Conservation (phyloP, 169 alveolate species). For the Babesia bigemina region DNA sequence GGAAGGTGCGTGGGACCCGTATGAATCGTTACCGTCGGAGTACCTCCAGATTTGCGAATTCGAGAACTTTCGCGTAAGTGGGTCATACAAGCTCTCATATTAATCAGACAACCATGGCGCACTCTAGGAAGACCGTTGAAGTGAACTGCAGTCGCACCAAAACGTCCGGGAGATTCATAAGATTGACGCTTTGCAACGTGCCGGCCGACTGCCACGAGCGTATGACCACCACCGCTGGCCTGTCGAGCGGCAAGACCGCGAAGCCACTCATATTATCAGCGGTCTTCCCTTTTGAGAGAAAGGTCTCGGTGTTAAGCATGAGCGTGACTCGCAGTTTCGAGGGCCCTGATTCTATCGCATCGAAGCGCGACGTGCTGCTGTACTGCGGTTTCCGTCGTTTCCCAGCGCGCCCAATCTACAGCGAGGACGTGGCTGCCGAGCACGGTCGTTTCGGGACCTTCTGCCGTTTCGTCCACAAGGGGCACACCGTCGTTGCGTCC, state of each 20-base stretch:
- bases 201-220: slow-evolving; percentile 58
- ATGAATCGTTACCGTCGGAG: slow-evolving; percentile 88
- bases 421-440: slow-evolving; percentile 55
- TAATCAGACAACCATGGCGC: slow-evolving; percentile 48
- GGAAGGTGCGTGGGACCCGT: slow-evolving; percentile 91
- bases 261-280: slow-evolving; percentile 85
- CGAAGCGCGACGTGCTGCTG: slow-evolving; percentile 82
- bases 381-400: slow-evolving; percentile 92
- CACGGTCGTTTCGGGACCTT: slow-evolving; percentile 55
- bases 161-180: slow-evolving; percentile 24
- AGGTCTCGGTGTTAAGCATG: slow-evolving; percentile 89
- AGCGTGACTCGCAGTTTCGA: slow-evolving; percentile 74
- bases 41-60: slow-evolving; percentile 88
- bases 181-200: slow-evolving; percentile 43
- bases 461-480: slow-evolving; percentile 41
- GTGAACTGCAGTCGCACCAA: slow-evolving; percentile 25
- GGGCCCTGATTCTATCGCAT: slow-evolving; percentile 73
- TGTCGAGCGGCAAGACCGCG: slow-evolving; percentile 3
- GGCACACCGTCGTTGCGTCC: slow-evolving; percentile 60
- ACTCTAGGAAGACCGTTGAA: slow-evolving; percentile 25
- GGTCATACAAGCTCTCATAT: slow-evolving; percentile 29
- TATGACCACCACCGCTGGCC: slow-evolving; percentile 20
- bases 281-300: slow-evolving; percentile 91
- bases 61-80: slow-evolving; percentile 80
- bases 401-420: slow-evolving; percentile 55